Percentiles rank a stretch among this genome's conserved stretches.
phyloP scores from a whole-genome alignment of 75 land plant species.

The Pinus albicaulis region DNA sequence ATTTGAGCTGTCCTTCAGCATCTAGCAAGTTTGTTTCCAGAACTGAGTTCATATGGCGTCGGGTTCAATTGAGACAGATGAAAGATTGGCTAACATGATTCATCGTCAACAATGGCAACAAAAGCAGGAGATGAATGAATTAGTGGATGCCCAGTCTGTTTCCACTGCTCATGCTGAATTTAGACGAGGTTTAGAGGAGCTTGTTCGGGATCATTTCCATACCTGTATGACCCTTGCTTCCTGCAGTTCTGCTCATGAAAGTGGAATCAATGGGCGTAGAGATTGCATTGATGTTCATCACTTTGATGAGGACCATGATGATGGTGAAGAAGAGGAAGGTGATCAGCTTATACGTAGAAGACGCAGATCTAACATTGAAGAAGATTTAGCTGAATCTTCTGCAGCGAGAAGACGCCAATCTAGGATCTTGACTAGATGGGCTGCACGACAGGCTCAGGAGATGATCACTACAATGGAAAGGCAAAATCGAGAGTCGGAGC shows the following conservation, averaged over 20 bases:
- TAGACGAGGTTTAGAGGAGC: conserved; percentile 75
- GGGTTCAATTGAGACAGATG: conserved; percentile 10
- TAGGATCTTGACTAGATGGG: conserved; percentile 74
- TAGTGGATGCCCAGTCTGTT: conserved; percentile 33
- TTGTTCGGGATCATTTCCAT: conserved; percentile 74
- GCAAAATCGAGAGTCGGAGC: conserved; percentile 76
- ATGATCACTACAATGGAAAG: conserved; percentile 89
- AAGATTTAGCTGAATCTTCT: conserved; percentile 49
- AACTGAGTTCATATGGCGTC: conserved; percentile 1
- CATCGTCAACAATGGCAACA: conserved; percentile 65
- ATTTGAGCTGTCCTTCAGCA: too few species aligned
- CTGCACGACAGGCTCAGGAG: conserved; percentile 76
- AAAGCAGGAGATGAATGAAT: conserved; percentile 36
- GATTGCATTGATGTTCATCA: conserved; percentile 12
- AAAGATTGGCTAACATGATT: conserved; percentile 26
- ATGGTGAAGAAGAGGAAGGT: conserved; percentile 34
- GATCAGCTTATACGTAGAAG: conserved; percentile 46
- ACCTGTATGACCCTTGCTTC: conserved; percentile 79
- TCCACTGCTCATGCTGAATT: conserved; percentile 53
- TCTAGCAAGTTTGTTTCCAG: too few species aligned
- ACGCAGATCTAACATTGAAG: conserved; percentile 50
- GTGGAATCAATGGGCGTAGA: conserved; percentile 20
- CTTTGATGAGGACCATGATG: conserved; percentile 10
- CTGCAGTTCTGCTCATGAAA: conserved; percentile 52
- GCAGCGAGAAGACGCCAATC: conserved; percentile 67